Conservation (phyloP, 495 filamentous ascomycete species). For the Penicillium steckii region DNA sequence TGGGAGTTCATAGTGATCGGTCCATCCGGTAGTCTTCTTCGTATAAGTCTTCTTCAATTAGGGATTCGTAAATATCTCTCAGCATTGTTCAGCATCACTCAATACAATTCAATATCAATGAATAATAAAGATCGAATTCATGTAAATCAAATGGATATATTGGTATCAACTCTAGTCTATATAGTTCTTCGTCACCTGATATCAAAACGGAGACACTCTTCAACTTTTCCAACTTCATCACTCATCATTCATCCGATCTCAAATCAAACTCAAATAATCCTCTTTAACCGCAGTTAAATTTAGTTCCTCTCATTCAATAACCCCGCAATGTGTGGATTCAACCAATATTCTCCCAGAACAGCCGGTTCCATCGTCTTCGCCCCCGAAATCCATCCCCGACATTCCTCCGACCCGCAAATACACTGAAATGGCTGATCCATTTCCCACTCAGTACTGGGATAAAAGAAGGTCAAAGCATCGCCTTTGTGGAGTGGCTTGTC, state of each 20-base stretch:
- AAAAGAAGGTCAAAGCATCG: constrained; percentile 75
- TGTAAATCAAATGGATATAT: too few species aligned
- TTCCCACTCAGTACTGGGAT: constrained; percentile 72
- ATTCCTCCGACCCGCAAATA: constrained; percentile 49
- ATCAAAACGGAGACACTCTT: too few species aligned
- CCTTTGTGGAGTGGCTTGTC: constrained; percentile 53
- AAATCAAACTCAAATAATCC: too few species aligned
- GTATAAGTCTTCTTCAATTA: background rate
- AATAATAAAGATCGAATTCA: too few species aligned
- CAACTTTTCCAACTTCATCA: too few species aligned
- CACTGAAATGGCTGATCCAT: constrained; percentile 76
- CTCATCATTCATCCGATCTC: too few species aligned
- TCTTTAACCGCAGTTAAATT: too few species aligned
- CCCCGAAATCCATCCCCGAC: constrained; percentile 34
- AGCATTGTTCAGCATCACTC: too few species aligned
- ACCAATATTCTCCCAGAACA: constrained; percentile 35
- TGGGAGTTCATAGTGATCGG: constrained; percentile 3
- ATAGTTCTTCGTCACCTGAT: too few species aligned
- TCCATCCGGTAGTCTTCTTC: background rate
- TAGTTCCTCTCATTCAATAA: constrained; percentile 24
- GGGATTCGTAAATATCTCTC: background rate
- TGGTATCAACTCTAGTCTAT: too few species aligned
- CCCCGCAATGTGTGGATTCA: constrained; percentile 36
- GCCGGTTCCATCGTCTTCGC: constrained; percentile 30
- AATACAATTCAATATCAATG: too few species aligned